Percentiles rank a stretch among this genome's conserved stretches.
Conservation (phyloP, 495 filamentous ascomycete species). For the Ascodesmis nigricans region DNA sequence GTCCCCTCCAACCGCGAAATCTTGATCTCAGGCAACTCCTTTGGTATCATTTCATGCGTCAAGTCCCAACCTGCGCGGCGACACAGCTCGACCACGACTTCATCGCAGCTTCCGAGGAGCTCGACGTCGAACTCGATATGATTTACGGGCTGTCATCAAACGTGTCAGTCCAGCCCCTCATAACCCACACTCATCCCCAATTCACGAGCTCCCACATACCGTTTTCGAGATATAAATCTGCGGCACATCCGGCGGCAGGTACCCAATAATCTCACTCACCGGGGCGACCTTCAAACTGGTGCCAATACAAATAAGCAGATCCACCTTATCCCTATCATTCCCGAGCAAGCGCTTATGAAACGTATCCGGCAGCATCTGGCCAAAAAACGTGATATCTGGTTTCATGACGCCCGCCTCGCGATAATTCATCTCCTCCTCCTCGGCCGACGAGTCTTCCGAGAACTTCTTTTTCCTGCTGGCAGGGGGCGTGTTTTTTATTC, state of each 20-base stretch:
- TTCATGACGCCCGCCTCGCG: conserved; percentile 80
- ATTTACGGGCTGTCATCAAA: conserved; percentile 44
- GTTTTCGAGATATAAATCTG: conserved; percentile 87
- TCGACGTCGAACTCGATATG: conserved; percentile 94
- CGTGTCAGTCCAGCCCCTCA: too few species aligned
- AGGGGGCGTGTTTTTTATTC: conserved; percentile 31
- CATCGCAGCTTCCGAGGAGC: conserved; percentile 79
- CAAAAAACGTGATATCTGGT: conserved; percentile 96
- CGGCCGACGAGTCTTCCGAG: conserved; percentile 34
- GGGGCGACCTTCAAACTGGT: conserved; percentile 93
- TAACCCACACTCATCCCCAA: too few species aligned
- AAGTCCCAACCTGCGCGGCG: conserved; percentile 71
- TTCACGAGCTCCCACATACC: conserved; percentile 27
- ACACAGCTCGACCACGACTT: conserved; percentile 74
- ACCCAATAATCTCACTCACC: conserved; percentile 72
- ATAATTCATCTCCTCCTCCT: conserved; percentile 48
- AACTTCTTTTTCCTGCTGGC: conserved; percentile 25
- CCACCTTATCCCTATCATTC: conserved; percentile 55
- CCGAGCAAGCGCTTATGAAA: conserved; percentile 64
- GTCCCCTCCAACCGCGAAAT: conserved; percentile 31
- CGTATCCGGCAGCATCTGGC: conserved; percentile 61
- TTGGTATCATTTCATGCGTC: conserved; percentile 66
- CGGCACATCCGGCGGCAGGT: conserved; percentile 54
- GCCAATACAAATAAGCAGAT: conserved; percentile 91
- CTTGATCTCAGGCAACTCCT: conserved; percentile 34